Percentiles rank a stretch among this genome's conserved stretches.
Evolutionary conservation across 768 basidiomycete species (phyloP).

Genomic region (Ramaria sp.): DNA sequence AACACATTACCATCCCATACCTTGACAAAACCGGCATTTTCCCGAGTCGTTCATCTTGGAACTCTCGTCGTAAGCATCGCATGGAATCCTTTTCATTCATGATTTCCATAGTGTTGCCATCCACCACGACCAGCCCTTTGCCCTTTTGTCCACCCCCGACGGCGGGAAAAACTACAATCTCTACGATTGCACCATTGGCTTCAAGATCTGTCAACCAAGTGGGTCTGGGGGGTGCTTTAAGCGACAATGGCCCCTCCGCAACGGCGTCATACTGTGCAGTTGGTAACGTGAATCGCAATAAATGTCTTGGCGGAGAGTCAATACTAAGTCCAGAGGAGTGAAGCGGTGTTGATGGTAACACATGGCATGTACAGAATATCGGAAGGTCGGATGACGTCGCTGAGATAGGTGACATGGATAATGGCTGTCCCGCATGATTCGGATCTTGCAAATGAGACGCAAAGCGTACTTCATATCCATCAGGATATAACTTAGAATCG

Average conservation of each 20-base stretch:
- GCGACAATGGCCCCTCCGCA: slow-evolving; percentile 69
- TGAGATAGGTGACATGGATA: slow-evolving; percentile 10
- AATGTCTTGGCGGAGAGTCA: slow-evolving; percentile 50
- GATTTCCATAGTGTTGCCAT: slow-evolving; percentile 32
- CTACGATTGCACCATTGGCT: slow-evolving; percentile 41
- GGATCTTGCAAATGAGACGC: slow-evolving; percentile 21
- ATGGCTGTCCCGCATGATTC: background rate
- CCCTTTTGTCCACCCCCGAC: slow-evolving; percentile 22
- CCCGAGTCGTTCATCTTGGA: slow-evolving; percentile 58
- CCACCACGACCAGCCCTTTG: slow-evolving; percentile 26
- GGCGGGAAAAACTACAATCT: slow-evolving; percentile 42
- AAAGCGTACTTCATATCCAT: slow-evolving; percentile 54
- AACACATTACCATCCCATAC: slow-evolving; percentile 29
- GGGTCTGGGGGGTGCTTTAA: slow-evolving; percentile 55
- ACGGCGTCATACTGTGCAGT: slow-evolving; percentile 73
- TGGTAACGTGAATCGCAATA: slow-evolving; percentile 69
- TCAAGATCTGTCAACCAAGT: slow-evolving; percentile 63
- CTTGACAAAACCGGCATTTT: slow-evolving; percentile 60
- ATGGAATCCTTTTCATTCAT: slow-evolving; percentile 57
- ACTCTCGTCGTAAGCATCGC: slow-evolving; percentile 47
- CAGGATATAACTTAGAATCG: slow-evolving; percentile 70
- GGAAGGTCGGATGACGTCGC: slow-evolving; percentile 31
- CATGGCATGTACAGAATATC: slow-evolving; percentile 51
- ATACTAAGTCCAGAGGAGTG: slow-evolving; percentile 60
- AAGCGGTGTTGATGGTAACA: slow-evolving; percentile 72